phyloP scores from a whole-genome alignment of 441 rosid genomes.

The California macrophylla region DNA sequence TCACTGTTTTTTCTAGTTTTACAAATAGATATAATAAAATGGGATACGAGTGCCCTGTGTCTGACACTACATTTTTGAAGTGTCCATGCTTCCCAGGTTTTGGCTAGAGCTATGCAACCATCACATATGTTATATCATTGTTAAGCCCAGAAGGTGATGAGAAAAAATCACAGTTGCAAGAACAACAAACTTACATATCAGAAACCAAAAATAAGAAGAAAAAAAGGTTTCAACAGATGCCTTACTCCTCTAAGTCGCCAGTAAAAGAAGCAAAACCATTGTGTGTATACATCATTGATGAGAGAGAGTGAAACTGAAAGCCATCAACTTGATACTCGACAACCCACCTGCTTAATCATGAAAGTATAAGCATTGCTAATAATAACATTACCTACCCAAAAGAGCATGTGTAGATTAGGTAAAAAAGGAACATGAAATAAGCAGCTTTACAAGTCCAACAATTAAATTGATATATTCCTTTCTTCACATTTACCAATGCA shows the following conservation, averaged over 20 bases:
- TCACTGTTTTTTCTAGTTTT: too few relatives aligned
- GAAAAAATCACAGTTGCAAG: background rate
- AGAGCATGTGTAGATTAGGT: background rate
- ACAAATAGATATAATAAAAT: too few relatives aligned
- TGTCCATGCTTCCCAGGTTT: background rate
- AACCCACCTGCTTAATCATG: conserved; percentile 72
- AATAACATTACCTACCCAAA: conserved; percentile 18
- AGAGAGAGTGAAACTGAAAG: conserved; percentile 88
- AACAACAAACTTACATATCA: background rate
- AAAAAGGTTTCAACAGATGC: conserved; percentile 16
- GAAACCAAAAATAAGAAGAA: conserved; percentile 3
- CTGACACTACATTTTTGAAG: too few relatives aligned
- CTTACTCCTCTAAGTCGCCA: conserved; percentile 84
- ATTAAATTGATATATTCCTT: conserved; percentile 9
- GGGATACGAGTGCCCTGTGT: too few relatives aligned
- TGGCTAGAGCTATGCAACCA: background rate
- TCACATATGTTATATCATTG: background rate
- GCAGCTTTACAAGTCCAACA: background rate
- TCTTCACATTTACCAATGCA: conserved; percentile 68
- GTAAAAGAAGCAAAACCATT: conserved; percentile 87
- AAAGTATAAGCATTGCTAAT: conserved; percentile 21
- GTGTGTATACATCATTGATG: conserved; percentile 88
- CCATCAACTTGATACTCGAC: conserved; percentile 85
- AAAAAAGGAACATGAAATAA: background rate
- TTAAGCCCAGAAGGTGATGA: background rate